Conservation (phyloP, 1,284 basidiomycete species). For the Volvariella volvacea region DNA sequence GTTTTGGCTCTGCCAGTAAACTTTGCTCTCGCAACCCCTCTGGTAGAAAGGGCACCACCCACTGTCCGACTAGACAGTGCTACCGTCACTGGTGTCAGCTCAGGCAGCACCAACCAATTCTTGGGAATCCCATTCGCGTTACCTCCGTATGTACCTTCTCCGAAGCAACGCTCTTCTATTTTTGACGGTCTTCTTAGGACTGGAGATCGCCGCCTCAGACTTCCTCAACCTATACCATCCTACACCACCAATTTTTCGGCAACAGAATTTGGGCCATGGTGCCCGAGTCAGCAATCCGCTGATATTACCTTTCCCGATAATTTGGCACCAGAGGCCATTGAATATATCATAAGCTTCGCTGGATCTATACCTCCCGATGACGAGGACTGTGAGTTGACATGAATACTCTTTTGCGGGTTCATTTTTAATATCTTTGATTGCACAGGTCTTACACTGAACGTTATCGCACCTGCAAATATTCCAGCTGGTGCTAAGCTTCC, state of each 20-base stretch:
- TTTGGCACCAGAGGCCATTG: constrained; percentile 22
- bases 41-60: constrained; percentile 4
- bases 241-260: constrained; percentile 36
- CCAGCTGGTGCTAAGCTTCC: constrained; percentile 39
- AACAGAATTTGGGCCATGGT: constrained; percentile 36
- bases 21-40: background rate
- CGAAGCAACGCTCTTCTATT: background rate
- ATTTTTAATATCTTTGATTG: background rate
- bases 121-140: constrained; percentile 49
- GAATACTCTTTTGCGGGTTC: no score
- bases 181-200: constrained; percentile 18
- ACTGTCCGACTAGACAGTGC: constrained; percentile 32
- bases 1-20: no score
- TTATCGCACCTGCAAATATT: constrained; percentile 39
- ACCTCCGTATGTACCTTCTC: constrained; percentile 31
- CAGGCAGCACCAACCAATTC: constrained; percentile 27
- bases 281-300: constrained; percentile 42
- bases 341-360: constrained; percentile 25
- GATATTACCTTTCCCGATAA: constrained; percentile 24
- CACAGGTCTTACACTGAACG: constrained; percentile 54
- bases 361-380: constrained; percentile 24
- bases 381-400: constrained; percentile 50
- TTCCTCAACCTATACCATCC: constrained; percentile 33
- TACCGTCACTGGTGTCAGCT: constrained; percentile 28
- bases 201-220: constrained; percentile 40